Evolutionary conservation across 2,329 filamentous ascomycete genomes (phyloP), one percentile per base, ranked within the genome.

Genomic region (Botrytis galanthina): DNA sequence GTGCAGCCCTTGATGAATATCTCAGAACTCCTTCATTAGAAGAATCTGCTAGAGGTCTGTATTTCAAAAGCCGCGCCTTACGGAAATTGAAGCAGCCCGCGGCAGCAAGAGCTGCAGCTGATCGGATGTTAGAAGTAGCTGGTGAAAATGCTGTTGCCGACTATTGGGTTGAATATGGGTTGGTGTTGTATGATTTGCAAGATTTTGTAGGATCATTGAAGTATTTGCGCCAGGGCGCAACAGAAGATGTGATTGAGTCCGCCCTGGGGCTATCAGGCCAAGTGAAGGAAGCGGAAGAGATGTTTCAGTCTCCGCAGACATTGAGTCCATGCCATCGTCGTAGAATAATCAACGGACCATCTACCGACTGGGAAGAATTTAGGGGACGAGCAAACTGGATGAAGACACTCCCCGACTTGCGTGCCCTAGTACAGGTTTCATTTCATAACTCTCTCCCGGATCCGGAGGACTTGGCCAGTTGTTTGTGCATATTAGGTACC

Each of bases 371-470:
- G 48, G 48, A 57, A 57, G 66, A 68, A 57, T 68, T 68, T 10
- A 68, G 35, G 37, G 66, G 66, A n/a, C 42, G 66, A n/a, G 66
- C 66, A 68, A 68, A 68, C 54, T 68, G 66, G 66, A 68, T 68
- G 66, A 68, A 68, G 48, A 68, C 66, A 42, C 66, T 68, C 8
- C 48, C 66, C 1, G 35, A 68, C 29, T 22, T 68, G 39, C 48
- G 66, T 32, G 48, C 66, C 18, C 48, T 68, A 42, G 26, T 68
- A 16, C 35, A n/a, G 29, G 66, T 68, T 57, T 68, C 66, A 18
- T 68, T 68, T 42, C 66, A 57, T 14, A 68, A 68, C 37, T 68
- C 66, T 37, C 66, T 42, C 2, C 66, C 66, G 22, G 35, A 16
- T 32, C 48, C 48, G 4, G 48, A 42, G n/a, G 48, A 57, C 35